Evolutionary conservation across 495 filamentous ascomycete genomes (phyloP), one percentile per base, ranked within the genome.

Genomic region (Neurospora sp.): DNA sequence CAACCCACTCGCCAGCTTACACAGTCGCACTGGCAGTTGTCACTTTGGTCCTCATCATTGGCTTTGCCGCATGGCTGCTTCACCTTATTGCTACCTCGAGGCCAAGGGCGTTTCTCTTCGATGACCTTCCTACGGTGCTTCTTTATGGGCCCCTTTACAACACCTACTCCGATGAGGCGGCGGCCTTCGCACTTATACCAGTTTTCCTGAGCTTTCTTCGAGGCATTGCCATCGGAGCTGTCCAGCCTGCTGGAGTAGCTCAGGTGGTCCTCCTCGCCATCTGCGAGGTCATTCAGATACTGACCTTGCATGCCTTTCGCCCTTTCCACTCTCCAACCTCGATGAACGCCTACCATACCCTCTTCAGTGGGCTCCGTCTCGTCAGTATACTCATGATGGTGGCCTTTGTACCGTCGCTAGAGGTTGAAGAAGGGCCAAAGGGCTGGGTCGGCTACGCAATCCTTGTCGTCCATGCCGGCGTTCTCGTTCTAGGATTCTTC

Each of bases 141-240:
- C 85, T 93, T 2, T 98, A 97, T 77, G 96, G 96, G 5, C 93
- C 96, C 4, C 86, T 99, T n/a, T 99, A 98, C 83, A 99, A 99
- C 81, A 99, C 96, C 2, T 97, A 95, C 78, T 94, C 95, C 39
- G 94, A 96, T 82, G 91, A 94, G 37, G 91, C 93, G 1, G 84
- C 87, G 18, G 89, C 92, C 8, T 99, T 96, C 77, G 93, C 94
- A 10, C 83, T 96, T 22, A 88, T 98, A 31, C 94, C 95, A 0
- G 89, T 97, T 20, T 83, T 96, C 39, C 80, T 97, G 71, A 96
- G 90, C 14, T 88, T 96, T 75, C 79, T 95, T 44, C 90, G 95
- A n/a, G 95, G 93, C 42, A 87, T 97, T 73, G 93, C 94, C 18
- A 90, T 99, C 77, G 96, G 96, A 42, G 96, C 93, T 37, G 88